A percentile compares a stretch with the other conserved stretches of the same genome.
Conservation (phyloP, 352 stramenopile genomes). For the Stramenopiles sp. region DNA sequence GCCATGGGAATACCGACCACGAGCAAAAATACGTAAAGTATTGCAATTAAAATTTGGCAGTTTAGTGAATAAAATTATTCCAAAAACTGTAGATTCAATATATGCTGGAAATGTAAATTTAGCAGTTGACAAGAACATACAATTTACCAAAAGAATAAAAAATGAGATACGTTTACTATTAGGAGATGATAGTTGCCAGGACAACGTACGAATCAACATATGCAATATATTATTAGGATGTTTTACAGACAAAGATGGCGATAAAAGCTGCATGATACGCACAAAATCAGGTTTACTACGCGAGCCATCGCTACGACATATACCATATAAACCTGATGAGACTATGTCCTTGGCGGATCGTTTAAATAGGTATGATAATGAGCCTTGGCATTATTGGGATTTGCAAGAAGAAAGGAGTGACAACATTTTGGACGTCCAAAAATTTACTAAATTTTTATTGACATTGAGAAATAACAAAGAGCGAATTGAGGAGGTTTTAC, state of each 20-base stretch:
- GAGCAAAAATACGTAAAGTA: conserved; percentile 1
- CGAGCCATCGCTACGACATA: background rate
- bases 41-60: conserved; percentile 7
- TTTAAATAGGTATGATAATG: background rate
- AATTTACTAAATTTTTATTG: background rate
- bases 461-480: background rate
- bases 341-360: background rate
- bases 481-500: background rate
- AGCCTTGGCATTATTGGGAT: conserved; percentile 7
- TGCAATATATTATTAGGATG: background rate
- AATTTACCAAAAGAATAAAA: background rate
- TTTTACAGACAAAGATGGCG: background rate
- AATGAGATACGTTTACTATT: background rate
- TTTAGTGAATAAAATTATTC: background rate
- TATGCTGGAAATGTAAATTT: background rate
- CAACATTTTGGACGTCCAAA: background rate
- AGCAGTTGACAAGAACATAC: background rate
- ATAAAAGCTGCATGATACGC: background rate
- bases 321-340: background rate
- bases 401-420: background rate
- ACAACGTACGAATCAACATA: background rate
- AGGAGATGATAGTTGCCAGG: background rate
- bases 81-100: background rate
- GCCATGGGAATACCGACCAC: background rate
- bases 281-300: background rate